Evolutionary conservation across 306 rosid genomes (phyloP), one percentile per base, ranked within the genome.

Genomic region (Ammopiptanthus mongolicus): DNA sequence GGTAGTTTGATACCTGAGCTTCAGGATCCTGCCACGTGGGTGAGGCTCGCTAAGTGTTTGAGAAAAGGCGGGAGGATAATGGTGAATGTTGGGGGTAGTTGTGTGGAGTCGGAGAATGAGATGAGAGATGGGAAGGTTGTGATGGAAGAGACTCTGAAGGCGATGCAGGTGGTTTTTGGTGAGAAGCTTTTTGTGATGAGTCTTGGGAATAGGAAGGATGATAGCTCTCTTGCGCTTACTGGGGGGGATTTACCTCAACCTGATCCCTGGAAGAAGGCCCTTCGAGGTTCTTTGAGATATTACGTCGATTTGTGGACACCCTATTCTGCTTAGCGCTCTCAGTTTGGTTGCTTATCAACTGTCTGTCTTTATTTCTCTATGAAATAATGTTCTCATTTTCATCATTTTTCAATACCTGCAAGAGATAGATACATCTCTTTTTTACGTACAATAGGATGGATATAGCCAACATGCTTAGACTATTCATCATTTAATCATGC

Each of bases 41-140:
- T 34, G 84, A 80, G 6, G 88, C 83, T 91, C 22, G 22, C 21
- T 3, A 79, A 17, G 84, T 74, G 90, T 58, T 86, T 95, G 98
- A 91, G 75, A 51, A 82, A 86, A 81, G 97, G 92, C 14, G 98
- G 98, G 55, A 83, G 97, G 78, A 50, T 91, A 1, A 95, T 95
- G 98, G 93, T 90, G 73, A 95, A 95, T 28, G 98, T 90, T 36
- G 99, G 97, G 47, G 98, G 99, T 1, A 90, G 96, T 34, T 95
- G 97, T 63, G 97, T 95, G 51, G 97, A 91, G 87, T 88, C 97
- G 0, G 99, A 95, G 86, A 86, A 79, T 58, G 37, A 53, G 14
- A 1, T 60, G n/a, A 85, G 87, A 74, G 91, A 92, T 74, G 97
- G 97, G 34, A 83, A 67, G 65, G 65, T 81, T 1, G 84, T 86